Evolutionary conservation across 2,329 filamentous ascomycete genomes (phyloP), one percentile per base, ranked within the genome.

Genomic region (Chaetomiaceae sp.): DNA sequence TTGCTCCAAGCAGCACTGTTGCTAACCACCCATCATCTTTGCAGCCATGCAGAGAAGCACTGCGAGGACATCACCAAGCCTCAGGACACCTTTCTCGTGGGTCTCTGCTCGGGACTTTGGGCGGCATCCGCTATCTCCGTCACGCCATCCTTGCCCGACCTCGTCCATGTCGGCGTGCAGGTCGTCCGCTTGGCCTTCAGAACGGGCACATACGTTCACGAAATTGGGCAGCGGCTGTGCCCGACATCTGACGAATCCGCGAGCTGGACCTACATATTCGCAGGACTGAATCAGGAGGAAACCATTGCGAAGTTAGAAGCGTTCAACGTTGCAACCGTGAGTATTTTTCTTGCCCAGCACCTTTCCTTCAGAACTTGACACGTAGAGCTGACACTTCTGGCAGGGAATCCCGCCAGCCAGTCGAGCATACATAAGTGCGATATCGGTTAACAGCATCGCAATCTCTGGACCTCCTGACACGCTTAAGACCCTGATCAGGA

Each of bases 41-140:
- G 19, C 55, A 79, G 76, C 56, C 73, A 75, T 48, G 69, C 69
- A 27, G 76, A 78, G 58, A 77, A 75, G 74, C 68, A 80, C 71
- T 71, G 77, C 67, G 64, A 75, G 65, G 70, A 81, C 75, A 67
- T 70, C 66, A 64, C 78, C 62, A 55, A 69, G 60, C 64, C 74
- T 64, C 62, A 72, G 62, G 66, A 80, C 68, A 78, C 73, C 13
- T 70, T 76, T 61, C 71, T 83, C 20, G 73, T 86, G 23, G 84
- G 83, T 51, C 75, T 87, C 38, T 87, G 84, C 71, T 85, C 82
- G 35, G 85, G 85, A 45, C 73, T 85, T 19, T 79, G 87, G 59
- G 83, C 84, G n/a, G 84, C 81, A n/a, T 73, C 79, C 12, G 84
- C 82, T 14, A 78, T 87, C 50, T 78, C 83, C 12, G 82, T 79